phyloP scores from a whole-genome alignment of 176 grass and related monocot species.

The Aegilops umbellulata region DNA sequence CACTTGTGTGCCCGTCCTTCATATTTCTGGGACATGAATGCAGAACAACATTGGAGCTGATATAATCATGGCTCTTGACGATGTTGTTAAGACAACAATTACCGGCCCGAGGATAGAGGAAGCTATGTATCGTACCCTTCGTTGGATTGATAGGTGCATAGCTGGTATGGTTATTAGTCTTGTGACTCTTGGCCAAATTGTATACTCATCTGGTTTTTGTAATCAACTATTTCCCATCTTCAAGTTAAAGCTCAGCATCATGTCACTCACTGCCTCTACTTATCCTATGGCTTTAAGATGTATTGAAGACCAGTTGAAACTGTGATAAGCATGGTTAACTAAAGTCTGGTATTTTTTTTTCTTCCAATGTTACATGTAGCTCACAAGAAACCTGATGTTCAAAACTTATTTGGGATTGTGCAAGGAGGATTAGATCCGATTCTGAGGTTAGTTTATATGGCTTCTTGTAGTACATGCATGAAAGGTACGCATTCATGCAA shows the following conservation, averaged over 20 bases:
- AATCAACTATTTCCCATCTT: not conserved
- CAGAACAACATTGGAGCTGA: constrained; percentile 99
- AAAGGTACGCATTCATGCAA: not conserved
- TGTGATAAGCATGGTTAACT: constrained; percentile 20
- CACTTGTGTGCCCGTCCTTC: not conserved
- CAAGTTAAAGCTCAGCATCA: constrained; percentile 4
- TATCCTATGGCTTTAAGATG: constrained; percentile 16
- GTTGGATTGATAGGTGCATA: constrained; percentile 99
- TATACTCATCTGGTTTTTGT: not conserved
- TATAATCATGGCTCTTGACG: constrained; percentile 99
- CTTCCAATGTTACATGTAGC: constrained; percentile 61
- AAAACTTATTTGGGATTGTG: constrained; percentile 97
- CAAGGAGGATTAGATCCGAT: constrained; percentile 97
- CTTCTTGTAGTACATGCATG: constrained; percentile 17
- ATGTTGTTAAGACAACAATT: constrained; percentile 98
- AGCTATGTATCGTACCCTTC: constrained; percentile 96
- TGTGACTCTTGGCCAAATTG: not conserved
- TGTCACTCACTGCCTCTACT: constrained; percentile 8
- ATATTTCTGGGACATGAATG: constrained; percentile 26
- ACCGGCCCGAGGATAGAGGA: constrained; percentile 97
- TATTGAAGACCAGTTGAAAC: constrained; percentile 21
- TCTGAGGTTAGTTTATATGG: constrained; percentile 62
- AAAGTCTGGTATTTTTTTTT: constrained; percentile 10
- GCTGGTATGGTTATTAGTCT: constrained; percentile 57
- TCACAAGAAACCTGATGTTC: constrained; percentile 91